Evolutionary conservation across 768 basidiomycete genomes (phyloP).

Genomic region (Coprinopsis sp.): DNA sequence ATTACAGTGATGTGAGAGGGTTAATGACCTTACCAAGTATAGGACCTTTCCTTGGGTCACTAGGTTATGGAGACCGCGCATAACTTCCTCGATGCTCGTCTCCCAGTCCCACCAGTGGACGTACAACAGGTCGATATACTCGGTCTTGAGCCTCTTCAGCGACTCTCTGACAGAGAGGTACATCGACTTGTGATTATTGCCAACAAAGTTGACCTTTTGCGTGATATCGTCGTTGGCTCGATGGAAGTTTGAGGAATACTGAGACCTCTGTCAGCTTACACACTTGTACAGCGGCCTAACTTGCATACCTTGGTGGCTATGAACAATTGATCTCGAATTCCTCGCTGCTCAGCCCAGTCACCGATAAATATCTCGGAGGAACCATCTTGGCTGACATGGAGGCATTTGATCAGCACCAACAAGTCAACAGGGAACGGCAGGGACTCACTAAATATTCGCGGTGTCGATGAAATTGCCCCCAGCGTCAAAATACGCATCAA

Average conservation of each 20-base stretch:
- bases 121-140: slow-evolving; percentile 43
- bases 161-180: slow-evolving; percentile 36
- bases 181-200: slow-evolving; percentile 44
- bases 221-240: slow-evolving; percentile 16
- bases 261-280: background rate
- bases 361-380: slow-evolving; percentile 46
- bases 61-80: slow-evolving; percentile 49
- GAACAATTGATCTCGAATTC: slow-evolving; percentile 41
- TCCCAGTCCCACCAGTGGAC: slow-evolving; percentile 49
- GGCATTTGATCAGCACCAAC: background rate
- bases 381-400: slow-evolving; percentile 40
- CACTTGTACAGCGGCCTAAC: background rate
- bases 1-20: too few species aligned
- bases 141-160: slow-evolving; percentile 40
- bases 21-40: slow-evolving; percentile 26
- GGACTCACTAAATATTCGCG: slow-evolving; percentile 4
- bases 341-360: slow-evolving; percentile 42
- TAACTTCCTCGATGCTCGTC: slow-evolving; percentile 50
- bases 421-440: background rate
- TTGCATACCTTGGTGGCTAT: slow-evolving; percentile 36
- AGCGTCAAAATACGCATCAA: slow-evolving; percentile 3
- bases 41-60: slow-evolving; percentile 49
- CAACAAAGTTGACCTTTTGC: slow-evolving; percentile 35
- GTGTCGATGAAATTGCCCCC: slow-evolving; percentile 9
- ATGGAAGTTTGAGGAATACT: slow-evolving; percentile 27